Evolutionary conservation across 2,329 filamentous ascomycete species (phyloP), one percentile per base, ranked within the genome.

Genomic region (Diaporthe humulicola): DNA sequence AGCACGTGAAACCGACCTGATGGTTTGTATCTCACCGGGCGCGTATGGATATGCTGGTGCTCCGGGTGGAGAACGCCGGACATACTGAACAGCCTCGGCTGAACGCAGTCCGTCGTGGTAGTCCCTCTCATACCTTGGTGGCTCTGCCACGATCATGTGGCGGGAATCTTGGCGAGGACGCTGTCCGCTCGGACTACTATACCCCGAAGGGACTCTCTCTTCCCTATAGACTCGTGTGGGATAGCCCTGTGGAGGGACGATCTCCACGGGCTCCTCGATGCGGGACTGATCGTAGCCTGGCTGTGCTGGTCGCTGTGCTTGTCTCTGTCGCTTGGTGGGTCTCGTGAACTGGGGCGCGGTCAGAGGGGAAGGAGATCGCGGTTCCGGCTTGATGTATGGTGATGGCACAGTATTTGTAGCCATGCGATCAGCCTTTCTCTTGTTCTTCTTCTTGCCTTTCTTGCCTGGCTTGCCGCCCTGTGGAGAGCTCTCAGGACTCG

Each of bases 311-410:
- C 84, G 85, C 58, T 85, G 82, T 38, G 83, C 81, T 60, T 89
- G 86, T 76, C 88, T 87, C 78, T 88, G 87, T 69, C 91, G 88
- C 80, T 93, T 93, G 77, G 84, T 85, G 14, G 91, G 88, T 66
- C 90, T 87, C 42, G 86, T 81, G 75, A 88, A 86, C n/a, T 88
- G 85, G 28, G 87, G 87, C 25, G 87, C 87, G 75, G 84, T 84
- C 69, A 92, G 82, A 12, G 90, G 91, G 9, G 91, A 93, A 1
- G 90, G 88, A 2, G 92, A 93, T 64, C 86, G 87, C n/a, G 91
- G 91, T 80, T 93, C 92, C 33, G 88, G 84, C 79, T 93, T 93
- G 78, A 93, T 92, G 77, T 88, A 87, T 14, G 90, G 89, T 45
- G 86, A 87, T 50, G 82, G 82, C 70, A 87, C 86, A 56, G 83